A percentile compares a stretch with the other conserved stretches of the same genome.
Conservation (phyloP, 2,329 filamentous ascomycete species). For the Botrytis fragariae region DNA sequence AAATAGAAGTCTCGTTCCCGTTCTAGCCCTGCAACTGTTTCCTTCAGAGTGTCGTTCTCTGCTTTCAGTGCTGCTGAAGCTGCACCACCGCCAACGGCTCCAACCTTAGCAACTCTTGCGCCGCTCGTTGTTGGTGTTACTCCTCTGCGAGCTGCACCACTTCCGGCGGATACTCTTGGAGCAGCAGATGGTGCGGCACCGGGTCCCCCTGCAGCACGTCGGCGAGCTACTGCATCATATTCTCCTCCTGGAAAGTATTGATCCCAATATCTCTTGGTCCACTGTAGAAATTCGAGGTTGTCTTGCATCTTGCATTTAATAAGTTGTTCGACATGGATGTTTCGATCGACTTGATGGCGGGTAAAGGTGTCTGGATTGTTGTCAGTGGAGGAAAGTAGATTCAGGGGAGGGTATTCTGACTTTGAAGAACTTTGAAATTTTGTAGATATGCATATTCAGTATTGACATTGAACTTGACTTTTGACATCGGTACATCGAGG, state of each 20-base stretch:
- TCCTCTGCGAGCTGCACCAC: constrained; percentile 45
- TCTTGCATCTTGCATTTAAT: constrained; percentile 99
- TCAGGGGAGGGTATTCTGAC: constrained; percentile 47
- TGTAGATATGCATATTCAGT: constrained; percentile 96
- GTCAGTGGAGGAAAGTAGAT: constrained; percentile 18
- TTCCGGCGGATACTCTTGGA: constrained; percentile 45
- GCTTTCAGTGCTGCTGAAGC: constrained; percentile 71
- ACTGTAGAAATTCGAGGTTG: constrained; percentile 98
- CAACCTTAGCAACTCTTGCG: constrained; percentile 46
- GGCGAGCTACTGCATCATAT: constrained; percentile 83
- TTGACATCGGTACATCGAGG: constrained; percentile 88
- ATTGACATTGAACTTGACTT: constrained; percentile 98
- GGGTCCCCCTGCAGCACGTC: constrained; percentile 71
- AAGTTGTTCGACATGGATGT: constrained; percentile 81
- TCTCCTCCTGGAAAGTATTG: constrained; percentile 96
- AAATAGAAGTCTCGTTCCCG: constrained; percentile 99
- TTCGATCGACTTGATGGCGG: constrained; percentile 84
- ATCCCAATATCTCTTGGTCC: constrained; percentile 96
- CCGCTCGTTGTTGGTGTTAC: constrained; percentile 43
- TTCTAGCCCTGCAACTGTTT: constrained; percentile 92
- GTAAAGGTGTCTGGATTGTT: constrained; percentile 67
- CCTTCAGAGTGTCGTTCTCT: constrained; percentile 87
- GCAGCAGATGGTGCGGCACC: constrained; percentile 48
- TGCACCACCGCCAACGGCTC: constrained; percentile 49
- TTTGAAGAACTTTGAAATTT: constrained; percentile 97